These are phyloP conservation scores for Saturnispora sanitii DNA, from an alignment of 805 yeast species.

Conservation along the genomic window DNA sequence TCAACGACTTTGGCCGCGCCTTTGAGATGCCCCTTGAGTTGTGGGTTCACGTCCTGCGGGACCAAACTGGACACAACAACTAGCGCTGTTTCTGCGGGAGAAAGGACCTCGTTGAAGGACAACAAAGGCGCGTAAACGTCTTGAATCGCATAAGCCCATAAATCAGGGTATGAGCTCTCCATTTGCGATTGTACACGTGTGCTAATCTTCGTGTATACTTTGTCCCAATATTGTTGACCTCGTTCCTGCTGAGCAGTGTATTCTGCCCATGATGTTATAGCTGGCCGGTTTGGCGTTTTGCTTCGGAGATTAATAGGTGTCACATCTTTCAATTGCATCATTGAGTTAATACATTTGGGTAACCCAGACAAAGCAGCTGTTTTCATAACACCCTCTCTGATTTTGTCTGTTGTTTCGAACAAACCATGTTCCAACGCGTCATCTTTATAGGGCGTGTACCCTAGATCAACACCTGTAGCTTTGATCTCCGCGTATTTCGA, in stretches of 20 bases:
- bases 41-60: conserved; percentile 92
- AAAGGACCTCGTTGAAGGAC: conserved; percentile 53
- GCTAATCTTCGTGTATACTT: conserved; percentile 68
- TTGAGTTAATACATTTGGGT: conserved; percentile 75
- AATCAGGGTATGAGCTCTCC: conserved; percentile 71
- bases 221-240: conserved; percentile 63
- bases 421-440: not conserved
- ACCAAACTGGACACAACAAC: conserved; percentile 71
- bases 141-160: conserved; percentile 62
- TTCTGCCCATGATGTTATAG: conserved; percentile 13
- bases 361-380: conserved; percentile 73
- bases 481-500: conserved; percentile 19
- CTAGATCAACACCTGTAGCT: conserved; percentile 12
- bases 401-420: conserved; percentile 32
- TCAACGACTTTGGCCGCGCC: conserved; percentile 78
- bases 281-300: conserved; percentile 12
- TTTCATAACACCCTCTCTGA: conserved; percentile 72
- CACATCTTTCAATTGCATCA: conserved; percentile 50
- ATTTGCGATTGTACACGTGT: conserved; percentile 57
- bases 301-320: conserved; percentile 47
- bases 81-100: conserved; percentile 62
- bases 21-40: conserved; percentile 78
- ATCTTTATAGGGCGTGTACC: conserved; percentile 16
- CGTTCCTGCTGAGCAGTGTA: conserved; percentile 22
- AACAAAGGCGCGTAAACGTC: conserved; percentile 73